Evolutionary conservation across 164 flowering plant species (phyloP).

Genomic region (Hamamelis virginiana): DNA sequence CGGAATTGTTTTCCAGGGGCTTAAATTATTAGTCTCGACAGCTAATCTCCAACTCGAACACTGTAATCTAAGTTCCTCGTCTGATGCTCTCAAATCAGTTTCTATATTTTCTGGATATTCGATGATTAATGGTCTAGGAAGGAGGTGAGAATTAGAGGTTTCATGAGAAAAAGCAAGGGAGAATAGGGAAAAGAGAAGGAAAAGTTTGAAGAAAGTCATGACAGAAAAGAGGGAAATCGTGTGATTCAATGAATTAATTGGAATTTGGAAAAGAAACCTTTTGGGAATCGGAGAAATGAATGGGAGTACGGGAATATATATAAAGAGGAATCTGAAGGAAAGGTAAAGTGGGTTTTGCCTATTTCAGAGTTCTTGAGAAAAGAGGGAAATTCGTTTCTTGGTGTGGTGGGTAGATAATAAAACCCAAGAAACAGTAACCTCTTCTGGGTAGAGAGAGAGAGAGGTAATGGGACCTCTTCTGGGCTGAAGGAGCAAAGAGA

Average conservation of each 20-base stretch:
- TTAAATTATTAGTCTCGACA: conserved; percentile 75
- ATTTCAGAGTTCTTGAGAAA: too few relatives aligned
- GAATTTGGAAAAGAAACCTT: neutral
- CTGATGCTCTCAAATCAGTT: conserved; percentile 13
- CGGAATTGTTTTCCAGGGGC: conserved; percentile 81
- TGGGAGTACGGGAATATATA: neutral
- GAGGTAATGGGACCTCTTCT: too few relatives aligned
- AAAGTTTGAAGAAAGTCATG: conserved; percentile 22
- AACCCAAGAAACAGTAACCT: neutral
- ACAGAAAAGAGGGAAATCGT: neutral
- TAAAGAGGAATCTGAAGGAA: too few relatives aligned
- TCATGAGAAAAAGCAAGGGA: conserved; percentile 23
- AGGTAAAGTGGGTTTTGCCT: too few relatives aligned
- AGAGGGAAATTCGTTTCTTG: neutral
- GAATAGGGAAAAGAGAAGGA: conserved; percentile 22
- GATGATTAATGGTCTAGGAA: conserved; percentile 65
- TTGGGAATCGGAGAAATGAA: neutral
- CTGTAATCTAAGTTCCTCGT: conserved; percentile 35
- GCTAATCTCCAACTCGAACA: conserved; percentile 88
- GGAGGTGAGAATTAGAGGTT: conserved; percentile 28
- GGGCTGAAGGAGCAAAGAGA: too few relatives aligned
- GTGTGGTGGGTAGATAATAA: neutral
- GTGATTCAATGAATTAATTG: neutral
- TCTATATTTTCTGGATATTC: conserved; percentile 35
- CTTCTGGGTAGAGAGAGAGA: neutral